Evolutionary conservation across 768 basidiomycete genomes (phyloP).

Genomic region (Russula abietina): DNA sequence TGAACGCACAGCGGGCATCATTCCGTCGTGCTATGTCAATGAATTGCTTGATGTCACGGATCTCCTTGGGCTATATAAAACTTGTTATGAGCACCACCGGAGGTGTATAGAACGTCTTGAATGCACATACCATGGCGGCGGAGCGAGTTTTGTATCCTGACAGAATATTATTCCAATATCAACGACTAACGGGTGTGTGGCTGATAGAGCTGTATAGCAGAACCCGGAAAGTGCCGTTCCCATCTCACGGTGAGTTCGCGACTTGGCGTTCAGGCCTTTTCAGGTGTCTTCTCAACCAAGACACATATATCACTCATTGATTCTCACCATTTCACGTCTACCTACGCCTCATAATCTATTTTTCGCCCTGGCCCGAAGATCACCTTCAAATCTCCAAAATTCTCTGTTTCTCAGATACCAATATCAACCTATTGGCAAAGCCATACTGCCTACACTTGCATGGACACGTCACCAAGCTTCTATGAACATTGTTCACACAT

Average conservation of each 20-base stretch:
- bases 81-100: background rate
- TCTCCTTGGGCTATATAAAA: slow-evolving; percentile 79
- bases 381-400: background rate
- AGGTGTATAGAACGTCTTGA: background rate
- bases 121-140: slow-evolving; percentile 14
- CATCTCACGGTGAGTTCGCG: no score
- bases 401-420: background rate
- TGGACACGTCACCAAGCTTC: slow-evolving; percentile 4
- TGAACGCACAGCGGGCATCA: slow-evolving; percentile 89
- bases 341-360: background rate
- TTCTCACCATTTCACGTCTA: no score
- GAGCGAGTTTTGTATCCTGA: background rate
- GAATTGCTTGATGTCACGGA: slow-evolving; percentile 98
- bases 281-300: no score
- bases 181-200: background rate
- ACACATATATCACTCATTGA: no score
- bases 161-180: background rate
- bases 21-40: slow-evolving; percentile 95
- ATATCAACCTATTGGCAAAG: background rate
- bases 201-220: slow-evolving; percentile 18
- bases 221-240: slow-evolving; percentile 6
- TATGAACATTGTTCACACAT: background rate
- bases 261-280: no score
- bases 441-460: background rate
- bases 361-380: background rate